phyloP scores from a whole-genome alignment of 805 yeast genomes.

The Yarrowia alimentaria region DNA sequence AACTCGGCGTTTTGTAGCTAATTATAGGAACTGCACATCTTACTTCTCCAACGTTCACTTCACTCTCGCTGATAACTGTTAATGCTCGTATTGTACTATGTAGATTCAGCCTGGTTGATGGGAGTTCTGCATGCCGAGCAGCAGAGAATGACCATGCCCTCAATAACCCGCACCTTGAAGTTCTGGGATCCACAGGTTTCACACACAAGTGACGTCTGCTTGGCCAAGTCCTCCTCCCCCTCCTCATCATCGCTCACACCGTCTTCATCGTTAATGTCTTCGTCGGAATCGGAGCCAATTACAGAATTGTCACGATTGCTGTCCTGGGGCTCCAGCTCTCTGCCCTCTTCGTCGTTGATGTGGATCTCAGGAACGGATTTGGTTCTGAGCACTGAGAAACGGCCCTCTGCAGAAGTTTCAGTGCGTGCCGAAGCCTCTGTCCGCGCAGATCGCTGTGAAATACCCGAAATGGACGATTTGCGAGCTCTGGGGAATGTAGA shows the following conservation, averaged over 20 bases:
- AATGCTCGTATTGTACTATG: too few relatives aligned
- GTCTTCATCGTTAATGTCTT: conserved; percentile 1
- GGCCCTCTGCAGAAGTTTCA: too few relatives aligned
- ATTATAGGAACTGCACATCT: too few relatives aligned
- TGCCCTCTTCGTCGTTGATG: conserved; percentile 19
- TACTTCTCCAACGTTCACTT: too few relatives aligned
- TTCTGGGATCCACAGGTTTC: conserved; percentile 25
- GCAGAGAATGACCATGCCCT: conserved; percentile 25
- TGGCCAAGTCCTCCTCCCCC: conserved; percentile 15
- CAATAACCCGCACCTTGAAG: conserved; percentile 21
- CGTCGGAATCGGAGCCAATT: conserved; percentile 6
- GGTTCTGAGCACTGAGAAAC: too few relatives aligned
- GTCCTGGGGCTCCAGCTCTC: background rate
- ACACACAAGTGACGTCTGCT: conserved; percentile 20
- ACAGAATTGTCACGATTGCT: conserved; percentile 2
- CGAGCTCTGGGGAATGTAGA: conserved; percentile 16
- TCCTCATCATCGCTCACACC: conserved; percentile 16
- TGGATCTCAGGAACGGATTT: conserved; percentile 8
- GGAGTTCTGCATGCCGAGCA: conserved; percentile 26
- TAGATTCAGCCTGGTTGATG: conserved; percentile 17
- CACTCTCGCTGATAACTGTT: too few relatives aligned
- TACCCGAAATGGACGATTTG: conserved; percentile 4
- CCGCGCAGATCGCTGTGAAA: too few relatives aligned
- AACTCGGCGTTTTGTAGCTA: too few relatives aligned
- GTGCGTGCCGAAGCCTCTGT: too few relatives aligned